Conservation (phyloP, 2,329 filamentous ascomycete genomes). For the Diaporthe sp. region DNA sequence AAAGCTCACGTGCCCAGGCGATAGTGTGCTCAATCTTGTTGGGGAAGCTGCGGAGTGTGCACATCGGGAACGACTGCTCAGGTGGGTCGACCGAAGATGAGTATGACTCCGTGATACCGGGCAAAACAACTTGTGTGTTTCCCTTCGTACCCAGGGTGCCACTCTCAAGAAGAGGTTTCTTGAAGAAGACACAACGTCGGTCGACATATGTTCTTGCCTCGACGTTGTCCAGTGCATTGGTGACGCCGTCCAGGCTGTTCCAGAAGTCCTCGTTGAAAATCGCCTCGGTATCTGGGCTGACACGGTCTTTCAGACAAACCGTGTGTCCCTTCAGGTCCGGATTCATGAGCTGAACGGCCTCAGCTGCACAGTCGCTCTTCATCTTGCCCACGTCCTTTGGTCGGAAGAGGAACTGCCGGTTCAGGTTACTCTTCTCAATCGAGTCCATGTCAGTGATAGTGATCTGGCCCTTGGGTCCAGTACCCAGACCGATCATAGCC, state of each 20-base stretch:
- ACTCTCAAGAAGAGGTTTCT: constrained; percentile 94
- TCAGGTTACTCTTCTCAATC: constrained; percentile 98
- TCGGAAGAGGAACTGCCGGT: constrained; percentile 96
- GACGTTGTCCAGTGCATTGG: constrained; percentile 97
- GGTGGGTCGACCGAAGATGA: constrained; percentile 94
- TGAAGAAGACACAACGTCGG: constrained; percentile 96
- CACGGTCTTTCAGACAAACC: constrained; percentile 85
- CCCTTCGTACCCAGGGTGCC: constrained; percentile 99
- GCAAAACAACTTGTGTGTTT: constrained; percentile 96
- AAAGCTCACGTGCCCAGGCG: constrained; percentile 96
- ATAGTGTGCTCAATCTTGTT: constrained; percentile 99
- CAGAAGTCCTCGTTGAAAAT: constrained; percentile 96
- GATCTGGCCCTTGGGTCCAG: constrained; percentile 88
- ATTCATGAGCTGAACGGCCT: constrained; percentile 95
- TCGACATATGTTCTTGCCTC: constrained; percentile 98
- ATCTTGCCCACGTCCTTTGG: constrained; percentile 92
- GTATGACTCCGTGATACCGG: constrained; percentile 93
- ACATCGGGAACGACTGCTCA: constrained; percentile 99
- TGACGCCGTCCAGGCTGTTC: constrained; percentile 87
- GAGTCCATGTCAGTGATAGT: constrained; percentile 97
- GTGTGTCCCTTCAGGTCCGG: constrained; percentile 91
- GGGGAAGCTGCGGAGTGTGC: constrained; percentile 95
- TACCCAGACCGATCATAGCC: constrained; percentile 97
- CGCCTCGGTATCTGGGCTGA: constrained; percentile 91
- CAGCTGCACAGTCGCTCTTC: constrained; percentile 95